These are phyloP conservation scores for Solanum chmielewskii DNA, from an alignment of 257 asterid species.

Conservation along the genomic window DNA sequence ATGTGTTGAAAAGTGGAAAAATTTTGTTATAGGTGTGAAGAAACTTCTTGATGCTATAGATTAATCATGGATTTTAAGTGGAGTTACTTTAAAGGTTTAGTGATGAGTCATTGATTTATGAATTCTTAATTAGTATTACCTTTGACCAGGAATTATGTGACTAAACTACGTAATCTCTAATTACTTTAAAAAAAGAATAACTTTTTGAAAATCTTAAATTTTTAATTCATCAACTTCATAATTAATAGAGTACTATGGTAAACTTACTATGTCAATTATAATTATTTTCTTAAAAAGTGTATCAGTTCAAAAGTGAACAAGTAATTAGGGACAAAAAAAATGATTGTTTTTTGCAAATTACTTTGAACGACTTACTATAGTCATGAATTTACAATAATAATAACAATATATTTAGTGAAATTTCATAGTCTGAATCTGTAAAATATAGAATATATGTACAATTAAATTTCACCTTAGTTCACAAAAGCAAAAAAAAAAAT, in stretches of 20 bases:
- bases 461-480: neutral
- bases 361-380: neutral
- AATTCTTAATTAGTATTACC: neutral
- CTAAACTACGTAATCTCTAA: neutral
- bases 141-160: neutral
- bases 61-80: neutral
- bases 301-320: too few species aligned
- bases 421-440: neutral
- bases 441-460: too few species aligned
- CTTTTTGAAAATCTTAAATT: too few species aligned
- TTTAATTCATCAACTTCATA: too few species aligned
- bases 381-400: neutral
- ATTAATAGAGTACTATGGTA: too few species aligned
- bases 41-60: neutral
- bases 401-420: neutral
- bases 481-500: neutral
- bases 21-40: neutral
- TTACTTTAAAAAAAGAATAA: too few species aligned
- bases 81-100: neutral
- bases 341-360: neutral
- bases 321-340: accelerated
- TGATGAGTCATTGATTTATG: neutral
- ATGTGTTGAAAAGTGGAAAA: neutral
- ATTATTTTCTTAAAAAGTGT: too few species aligned
- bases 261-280: too few species aligned